Percentiles rank a stretch among this genome's conserved stretches.
Conservation (phyloP, 305 asterid genomes). For the Solanum chacoense region DNA sequence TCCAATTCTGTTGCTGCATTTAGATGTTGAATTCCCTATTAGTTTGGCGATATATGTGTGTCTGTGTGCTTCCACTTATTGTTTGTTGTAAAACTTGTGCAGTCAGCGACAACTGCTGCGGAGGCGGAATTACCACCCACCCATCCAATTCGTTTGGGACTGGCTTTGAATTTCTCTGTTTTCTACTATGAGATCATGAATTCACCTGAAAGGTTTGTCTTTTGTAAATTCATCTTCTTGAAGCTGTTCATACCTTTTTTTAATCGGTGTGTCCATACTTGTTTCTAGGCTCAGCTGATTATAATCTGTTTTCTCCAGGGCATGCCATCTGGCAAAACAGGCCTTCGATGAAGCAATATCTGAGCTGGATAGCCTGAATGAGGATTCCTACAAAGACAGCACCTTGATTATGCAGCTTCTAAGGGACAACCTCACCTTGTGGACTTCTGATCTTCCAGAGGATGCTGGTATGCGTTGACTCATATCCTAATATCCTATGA, state of each 20-base stretch:
- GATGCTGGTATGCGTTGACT: slow-evolving; percentile 39
- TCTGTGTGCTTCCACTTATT: neutral
- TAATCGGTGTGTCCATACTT: neutral
- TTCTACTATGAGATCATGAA: slow-evolving; percentile 83
- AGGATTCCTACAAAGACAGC: slow-evolving; percentile 89
- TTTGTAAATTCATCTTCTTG: slow-evolving; percentile 6
- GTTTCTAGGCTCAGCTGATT: neutral
- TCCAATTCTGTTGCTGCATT: neutral
- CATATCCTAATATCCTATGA: neutral
- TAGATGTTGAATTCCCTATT: neutral
- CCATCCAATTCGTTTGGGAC: slow-evolving; percentile 86
- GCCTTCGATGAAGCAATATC: slow-evolving; percentile 96
- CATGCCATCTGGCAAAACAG: slow-evolving; percentile 91
- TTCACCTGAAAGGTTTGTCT: slow-evolving; percentile 72
- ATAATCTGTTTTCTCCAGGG: slow-evolving; percentile 34
- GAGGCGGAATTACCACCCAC: slow-evolving; percentile 79
- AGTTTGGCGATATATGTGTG: neutral
- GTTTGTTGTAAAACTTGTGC: slow-evolving; percentile 1
- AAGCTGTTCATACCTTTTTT: neutral
- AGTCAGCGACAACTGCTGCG: slow-evolving; percentile 57
- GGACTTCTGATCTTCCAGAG: slow-evolving; percentile 61
- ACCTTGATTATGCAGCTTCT: slow-evolving; percentile 89
- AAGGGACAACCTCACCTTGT: slow-evolving; percentile 78
- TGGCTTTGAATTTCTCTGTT: slow-evolving; percentile 90
- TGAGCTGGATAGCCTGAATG: slow-evolving; percentile 63